Evolutionary conservation across 257 asterid genomes (phyloP).

Genomic region (Capsicum chinense): DNA sequence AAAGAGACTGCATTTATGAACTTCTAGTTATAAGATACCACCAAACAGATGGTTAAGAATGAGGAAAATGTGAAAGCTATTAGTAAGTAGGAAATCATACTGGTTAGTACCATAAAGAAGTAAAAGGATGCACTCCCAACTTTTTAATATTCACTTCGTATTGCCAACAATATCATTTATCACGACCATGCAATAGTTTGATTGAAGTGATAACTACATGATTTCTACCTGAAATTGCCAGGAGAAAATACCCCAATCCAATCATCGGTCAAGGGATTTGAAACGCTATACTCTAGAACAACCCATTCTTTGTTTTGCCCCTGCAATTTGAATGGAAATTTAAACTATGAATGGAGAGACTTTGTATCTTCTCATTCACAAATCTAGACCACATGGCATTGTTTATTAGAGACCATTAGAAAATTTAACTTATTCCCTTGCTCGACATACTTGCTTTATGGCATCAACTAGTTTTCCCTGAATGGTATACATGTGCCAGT

Average conservation of each 20-base stretch:
- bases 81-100: slow-evolving; percentile 13
- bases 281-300: slow-evolving; percentile 52
- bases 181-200: slow-evolving; percentile 21
- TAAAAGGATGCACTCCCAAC: slow-evolving; percentile 12
- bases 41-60: neutral
- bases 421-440: neutral
- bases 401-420: neutral
- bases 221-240: slow-evolving; percentile 75
- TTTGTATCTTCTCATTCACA: neutral
- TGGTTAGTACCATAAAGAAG: slow-evolving; percentile 8
- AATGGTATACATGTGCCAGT: neutral
- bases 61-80: neutral
- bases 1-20: neutral
- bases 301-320: slow-evolving; percentile 70
- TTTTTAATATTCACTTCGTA: neutral
- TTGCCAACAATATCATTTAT: slow-evolving; percentile 1
- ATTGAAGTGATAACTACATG: neutral
- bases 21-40: neutral
- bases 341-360: neutral
- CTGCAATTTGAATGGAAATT: slow-evolving; percentile 38
- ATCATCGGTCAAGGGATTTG: slow-evolving; percentile 68
- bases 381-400: slow-evolving; percentile 12
- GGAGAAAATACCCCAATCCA: slow-evolving; percentile 99
- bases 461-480: slow-evolving; percentile 10
- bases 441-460: neutral